Conservation (phyloP, 495 filamentous ascomycete genomes). For the Annulohypoxylon nitens region DNA sequence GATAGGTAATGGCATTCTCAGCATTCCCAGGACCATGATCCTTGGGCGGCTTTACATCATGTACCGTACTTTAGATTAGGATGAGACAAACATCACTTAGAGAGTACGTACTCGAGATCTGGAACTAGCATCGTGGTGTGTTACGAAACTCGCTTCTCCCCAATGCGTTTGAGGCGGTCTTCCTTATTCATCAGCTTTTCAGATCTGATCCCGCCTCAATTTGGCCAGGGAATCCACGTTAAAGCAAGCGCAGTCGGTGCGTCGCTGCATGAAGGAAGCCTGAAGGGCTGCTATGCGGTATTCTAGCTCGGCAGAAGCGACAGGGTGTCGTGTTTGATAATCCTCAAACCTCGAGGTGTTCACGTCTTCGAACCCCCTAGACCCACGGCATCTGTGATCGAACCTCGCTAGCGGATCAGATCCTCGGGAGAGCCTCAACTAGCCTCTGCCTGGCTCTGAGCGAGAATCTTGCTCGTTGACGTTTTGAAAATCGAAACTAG, state of each 20-base stretch:
- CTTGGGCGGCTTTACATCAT: slow-evolving; percentile 7
- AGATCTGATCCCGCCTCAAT: slow-evolving; percentile 26
- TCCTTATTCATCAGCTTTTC: slow-evolving; percentile 28
- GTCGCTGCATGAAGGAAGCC: slow-evolving; percentile 31
- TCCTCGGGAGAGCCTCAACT: slow-evolving; percentile 41
- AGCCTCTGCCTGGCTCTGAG: slow-evolving; percentile 5
- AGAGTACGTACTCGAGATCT: slow-evolving; percentile 17
- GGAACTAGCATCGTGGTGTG: slow-evolving; percentile 19
- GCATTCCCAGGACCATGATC: background rate
- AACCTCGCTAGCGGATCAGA: slow-evolving; percentile 40
- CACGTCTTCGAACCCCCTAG: slow-evolving; percentile 21
- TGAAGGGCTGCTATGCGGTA: background rate
- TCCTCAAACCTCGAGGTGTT: slow-evolving; percentile 40
- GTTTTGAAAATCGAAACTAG: slow-evolving; percentile 46
- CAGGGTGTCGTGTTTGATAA: slow-evolving; percentile 39
- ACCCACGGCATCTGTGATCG: slow-evolving; percentile 40
- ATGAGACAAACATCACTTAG: slow-evolving; percentile 15
- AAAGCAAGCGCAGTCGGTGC: slow-evolving; percentile 20
- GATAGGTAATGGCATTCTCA: slow-evolving; percentile 1
- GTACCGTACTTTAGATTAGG: background rate
- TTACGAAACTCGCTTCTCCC: slow-evolving; percentile 47
- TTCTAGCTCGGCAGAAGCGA: slow-evolving; percentile 34
- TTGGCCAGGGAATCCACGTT: slow-evolving; percentile 21
- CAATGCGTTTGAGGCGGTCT: slow-evolving; percentile 38
- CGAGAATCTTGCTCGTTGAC: slow-evolving; percentile 15